Base-by-base conservation (phyloP, 2,329 filamentous ascomycete genomes). In the Colletotrichum coccodes region DNA sequence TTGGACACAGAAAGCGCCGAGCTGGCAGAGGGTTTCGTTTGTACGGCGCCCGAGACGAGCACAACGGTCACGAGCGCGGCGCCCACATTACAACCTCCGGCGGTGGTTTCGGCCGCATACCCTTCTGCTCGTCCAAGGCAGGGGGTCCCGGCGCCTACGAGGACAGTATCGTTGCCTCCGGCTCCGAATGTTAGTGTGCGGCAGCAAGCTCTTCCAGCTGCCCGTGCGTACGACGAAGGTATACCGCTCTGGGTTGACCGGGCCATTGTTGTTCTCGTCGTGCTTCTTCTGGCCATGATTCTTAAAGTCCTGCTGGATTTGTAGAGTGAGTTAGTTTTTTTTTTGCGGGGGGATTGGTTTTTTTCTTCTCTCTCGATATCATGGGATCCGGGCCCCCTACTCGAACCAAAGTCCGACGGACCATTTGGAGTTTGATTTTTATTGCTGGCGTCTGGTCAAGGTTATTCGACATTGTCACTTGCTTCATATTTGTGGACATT, bases 201-300 rank as follows among this genome's bases (percentile, higher is more conserved):
- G 12, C 61, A 49, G 49, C 65, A 68, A 44, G 64, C 49, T 30
- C 57, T 49, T 52, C 64, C 63, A 11, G 49, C 56, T 30, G 47
- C 38, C 16, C 58, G 50, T 32, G 32, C 61, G 16, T 65, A 65
- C 60, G 69, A 84, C 60, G 85, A 87, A 32, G 87, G 83, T 2
- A 87, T 93, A 18, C 88, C 91, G 2, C 81, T 90, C 14, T 97
- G 94, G 92, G 85, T 97, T 21, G 95, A 97, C 79, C 89, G 93
- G 71, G 87, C 91, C 42, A 97, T 97, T 72, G 89, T 91, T 26
- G 91, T 89, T 7, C 80, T 97, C 21, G 83, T 93, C 0, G 85
- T 93, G 16, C 84, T 92, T 30, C 82, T 97, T 23, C 82, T 90
- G 4, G 88, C 93, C 26, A 88, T 97, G 83, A 82, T 97, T 26